phyloP scores from a whole-genome alignment of 768 basidiomycete genomes.

The Collybiopsis luxurians region DNA sequence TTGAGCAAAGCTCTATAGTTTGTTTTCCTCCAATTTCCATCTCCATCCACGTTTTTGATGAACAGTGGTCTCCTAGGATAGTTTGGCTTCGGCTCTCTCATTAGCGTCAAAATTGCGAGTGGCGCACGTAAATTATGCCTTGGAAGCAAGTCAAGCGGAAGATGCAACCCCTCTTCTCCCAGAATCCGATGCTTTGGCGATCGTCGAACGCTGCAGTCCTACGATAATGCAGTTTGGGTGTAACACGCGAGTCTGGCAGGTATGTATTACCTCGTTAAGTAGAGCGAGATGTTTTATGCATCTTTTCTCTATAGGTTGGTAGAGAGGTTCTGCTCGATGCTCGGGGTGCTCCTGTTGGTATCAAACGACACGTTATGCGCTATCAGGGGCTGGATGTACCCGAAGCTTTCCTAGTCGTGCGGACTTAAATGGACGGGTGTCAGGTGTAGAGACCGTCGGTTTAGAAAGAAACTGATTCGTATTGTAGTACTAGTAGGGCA shows the following conservation, averaged over 20 bases:
- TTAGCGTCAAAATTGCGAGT: neutral
- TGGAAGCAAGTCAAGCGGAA: neutral
- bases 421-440: neutral
- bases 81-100: neutral
- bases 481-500: no score
- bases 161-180: neutral
- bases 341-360: neutral
- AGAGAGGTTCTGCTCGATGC: neutral
- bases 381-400: conserved; percentile 7
- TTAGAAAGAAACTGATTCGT: no score
- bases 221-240: conserved; percentile 6
- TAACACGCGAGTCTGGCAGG: conserved; percentile 9
- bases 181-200: neutral
- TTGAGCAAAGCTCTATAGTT: conserved; percentile 48
- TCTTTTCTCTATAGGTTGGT: neutral
- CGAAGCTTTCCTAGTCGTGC: conserved; percentile 5
- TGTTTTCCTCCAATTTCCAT: neutral
- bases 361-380: neutral
- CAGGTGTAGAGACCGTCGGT: no score
- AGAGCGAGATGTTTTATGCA: no score
- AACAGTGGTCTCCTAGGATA: neutral
- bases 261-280: no score
- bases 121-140: neutral
- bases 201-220: neutral
- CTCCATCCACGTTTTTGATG: neutral